phyloP scores from a whole-genome alignment of 148 eudicot species.

The Talinum fruticosum region DNA sequence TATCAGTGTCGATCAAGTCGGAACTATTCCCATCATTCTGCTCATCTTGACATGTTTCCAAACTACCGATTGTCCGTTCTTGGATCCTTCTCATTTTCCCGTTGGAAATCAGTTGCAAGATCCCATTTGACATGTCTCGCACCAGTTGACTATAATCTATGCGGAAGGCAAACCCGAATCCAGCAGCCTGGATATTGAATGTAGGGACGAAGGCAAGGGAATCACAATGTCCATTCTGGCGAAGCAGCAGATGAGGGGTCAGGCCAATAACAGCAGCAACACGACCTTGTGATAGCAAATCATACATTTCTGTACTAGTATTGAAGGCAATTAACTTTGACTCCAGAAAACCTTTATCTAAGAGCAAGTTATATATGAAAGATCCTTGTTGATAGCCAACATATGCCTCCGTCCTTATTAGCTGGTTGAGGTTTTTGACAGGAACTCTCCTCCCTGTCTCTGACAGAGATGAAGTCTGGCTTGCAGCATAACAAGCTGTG shows the following conservation, averaged over 20 bases:
- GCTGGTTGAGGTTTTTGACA: constrained; percentile 16
- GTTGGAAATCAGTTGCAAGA: constrained; percentile 13
- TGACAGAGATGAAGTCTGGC: constrained; percentile 24
- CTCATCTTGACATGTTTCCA: constrained; percentile 14
- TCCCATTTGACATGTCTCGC: constrained; percentile 9
- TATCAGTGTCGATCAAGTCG: neutral
- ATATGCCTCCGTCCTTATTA: constrained; percentile 16
- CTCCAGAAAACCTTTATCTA: constrained; percentile 17
- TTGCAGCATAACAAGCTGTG: constrained; percentile 26
- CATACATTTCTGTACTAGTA: neutral
- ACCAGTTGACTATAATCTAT: neutral
- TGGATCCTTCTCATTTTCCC: constrained; percentile 15
- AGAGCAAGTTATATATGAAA: constrained; percentile 13
- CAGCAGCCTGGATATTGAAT: constrained; percentile 14
- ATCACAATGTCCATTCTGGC: constrained; percentile 11
- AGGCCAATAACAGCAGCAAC: constrained; percentile 28
- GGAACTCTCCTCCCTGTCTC: neutral
- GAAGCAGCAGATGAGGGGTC: constrained; percentile 17
- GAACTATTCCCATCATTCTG: neutral
- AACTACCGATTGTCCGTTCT: constrained; percentile 22
- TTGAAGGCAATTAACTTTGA: constrained; percentile 17
- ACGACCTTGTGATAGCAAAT: constrained; percentile 19
- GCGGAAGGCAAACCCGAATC: constrained; percentile 30
- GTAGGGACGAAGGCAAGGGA: constrained; percentile 14
- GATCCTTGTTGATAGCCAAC: constrained; percentile 26